Base-by-base conservation (phyloP, 2,329 filamentous ascomycete species). In the Aspergillus awamori region DNA sequence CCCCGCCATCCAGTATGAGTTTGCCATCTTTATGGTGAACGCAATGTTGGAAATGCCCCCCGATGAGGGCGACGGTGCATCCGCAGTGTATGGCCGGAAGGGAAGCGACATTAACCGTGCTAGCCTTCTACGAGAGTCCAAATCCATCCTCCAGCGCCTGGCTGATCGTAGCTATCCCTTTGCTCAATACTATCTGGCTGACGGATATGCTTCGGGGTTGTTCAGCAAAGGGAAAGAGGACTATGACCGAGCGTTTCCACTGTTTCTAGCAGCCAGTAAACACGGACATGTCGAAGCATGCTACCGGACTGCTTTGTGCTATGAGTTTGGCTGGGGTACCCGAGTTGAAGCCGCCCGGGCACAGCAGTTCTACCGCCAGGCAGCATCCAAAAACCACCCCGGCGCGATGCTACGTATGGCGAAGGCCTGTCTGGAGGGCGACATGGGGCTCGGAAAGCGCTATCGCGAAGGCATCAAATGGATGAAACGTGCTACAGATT, bases 271-370 rank as follows among this genome's bases (percentile, higher is more conserved):
- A 15, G 95, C 95, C 8, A 94, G 92, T 70, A 99, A 98, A 80
- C 95, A 97, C 78, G 95, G 95, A 33, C 95, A 99, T 76, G 93
- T 95, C 52, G 95, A 99, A 80, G 95, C 95, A 59, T 93, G 89
- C 38, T 99, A 97, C 78, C 90, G 95, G 58, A 90, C 94, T 56
- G 95, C 91, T 15, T 83, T 99, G 59, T 97, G 93, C 80, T 98
- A 98, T 79, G 95, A 99, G 77, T 98, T 97, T 77, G 95, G 93
- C 64, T 99, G 95, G 95, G 95, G 95, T 43, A 96, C 90, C 71
- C 88, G 92, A 60, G 92, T 92, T 71, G 93, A 97, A 71, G 90
- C 91, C 60, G 87, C 90, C 53, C 97, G 97, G 78, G 94, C 95
- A 47, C 91, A 96, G 1, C 93, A 98, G 74, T 99, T 95, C 76